Conservation (phyloP, 768 basidiomycete genomes). For the Serendipita indica region DNA sequence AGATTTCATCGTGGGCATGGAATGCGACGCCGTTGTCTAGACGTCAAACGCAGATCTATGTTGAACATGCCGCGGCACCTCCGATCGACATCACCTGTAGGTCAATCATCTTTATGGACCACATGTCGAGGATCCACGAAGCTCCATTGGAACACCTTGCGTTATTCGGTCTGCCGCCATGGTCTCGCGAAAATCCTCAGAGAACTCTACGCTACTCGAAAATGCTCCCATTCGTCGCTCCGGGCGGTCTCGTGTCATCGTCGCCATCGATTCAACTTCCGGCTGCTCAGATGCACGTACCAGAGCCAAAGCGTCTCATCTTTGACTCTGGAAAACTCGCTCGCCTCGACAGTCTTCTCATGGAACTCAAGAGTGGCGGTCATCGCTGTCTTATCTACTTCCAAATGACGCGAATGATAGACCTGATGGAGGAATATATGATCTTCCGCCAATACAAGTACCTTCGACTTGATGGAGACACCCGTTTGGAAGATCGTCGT, state of each 20-base stretch:
- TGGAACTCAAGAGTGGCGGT: conserved; percentile 81
- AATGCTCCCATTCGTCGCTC: conserved; percentile 44
- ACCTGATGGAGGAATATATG: conserved; percentile 95
- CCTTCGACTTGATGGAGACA: conserved; percentile 80
- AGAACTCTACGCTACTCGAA: conserved; percentile 34
- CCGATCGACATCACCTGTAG: conserved; percentile 57
- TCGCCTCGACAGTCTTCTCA: conserved; percentile 72
- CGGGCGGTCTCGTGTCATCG: conserved; percentile 47
- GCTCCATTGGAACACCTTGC: conserved; percentile 62
- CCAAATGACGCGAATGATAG: conserved; percentile 99
- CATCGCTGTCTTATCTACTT: conserved; percentile 94
- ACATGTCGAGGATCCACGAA: conserved; percentile 41
- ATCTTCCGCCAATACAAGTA: conserved; percentile 96
- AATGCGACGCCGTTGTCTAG: conserved; percentile 67
- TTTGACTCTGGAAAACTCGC: conserved; percentile 96
- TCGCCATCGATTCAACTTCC: conserved; percentile 67
- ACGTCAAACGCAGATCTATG: conserved; percentile 66
- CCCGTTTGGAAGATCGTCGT: conserved; percentile 85
- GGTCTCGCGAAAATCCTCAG: conserved; percentile 41
- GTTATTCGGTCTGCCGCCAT: conserved; percentile 69
- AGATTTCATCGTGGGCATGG: conserved; percentile 53
- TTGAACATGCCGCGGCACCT: conserved; percentile 76
- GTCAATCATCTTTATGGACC: conserved; percentile 66
- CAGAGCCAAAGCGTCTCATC: conserved; percentile 86
- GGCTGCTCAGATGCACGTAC: conserved; percentile 73